A percentile compares a stretch with the other conserved stretches of the same genome.
These are phyloP conservation scores for Scutellaria baicalensis DNA, from an alignment of 257 asterid species.

Conservation along the genomic window DNA sequence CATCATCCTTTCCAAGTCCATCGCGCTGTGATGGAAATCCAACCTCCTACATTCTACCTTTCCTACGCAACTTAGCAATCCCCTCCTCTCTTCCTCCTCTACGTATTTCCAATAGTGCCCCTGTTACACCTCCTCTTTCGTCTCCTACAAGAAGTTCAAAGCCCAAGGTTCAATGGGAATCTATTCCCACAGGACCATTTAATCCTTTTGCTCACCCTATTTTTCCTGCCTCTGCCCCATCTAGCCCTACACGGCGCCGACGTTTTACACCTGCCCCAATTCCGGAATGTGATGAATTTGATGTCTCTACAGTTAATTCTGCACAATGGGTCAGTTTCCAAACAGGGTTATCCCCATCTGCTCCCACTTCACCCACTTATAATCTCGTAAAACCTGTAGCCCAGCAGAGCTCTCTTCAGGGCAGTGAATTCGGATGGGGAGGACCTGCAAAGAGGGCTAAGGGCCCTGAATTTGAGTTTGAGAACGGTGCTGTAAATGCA, in stretches of 20 bases:
- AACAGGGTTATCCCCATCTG: conserved; percentile 19
- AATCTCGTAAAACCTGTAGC: conserved; percentile 51
- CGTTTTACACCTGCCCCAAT: conserved; percentile 54
- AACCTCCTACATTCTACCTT: conserved; percentile 43
- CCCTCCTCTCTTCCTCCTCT: conserved; percentile 48
- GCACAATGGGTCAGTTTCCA: conserved; percentile 49
- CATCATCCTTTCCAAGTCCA: conserved; percentile 78
- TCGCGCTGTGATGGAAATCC: conserved; percentile 47
- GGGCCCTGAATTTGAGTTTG: conserved; percentile 70
- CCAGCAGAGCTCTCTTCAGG: conserved; percentile 23
- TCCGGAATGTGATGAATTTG: conserved; percentile 75
- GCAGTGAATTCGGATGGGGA: conserved; percentile 44
- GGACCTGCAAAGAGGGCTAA: conserved; percentile 45
- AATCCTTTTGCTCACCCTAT: conserved; percentile 42
- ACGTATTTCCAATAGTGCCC: conserved; percentile 79
- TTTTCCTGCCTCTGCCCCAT: conserved; percentile 73
- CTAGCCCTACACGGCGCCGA: conserved; percentile 65
- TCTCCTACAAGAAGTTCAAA: conserved; percentile 70
- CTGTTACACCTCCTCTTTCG: conserved; percentile 84
- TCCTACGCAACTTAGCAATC: conserved; percentile 37
- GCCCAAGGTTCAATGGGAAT: conserved; percentile 54
- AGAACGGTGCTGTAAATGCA: conserved; percentile 52
- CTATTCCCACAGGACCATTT: conserved; percentile 36
- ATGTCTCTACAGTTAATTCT: conserved; percentile 27
- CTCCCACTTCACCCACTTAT: conserved; percentile 61